Percentiles rank a stretch among this genome's conserved stretches.
phyloP scores from a whole-genome alignment of 352 stramenopile species.

The Pythium dissimile region DNA sequence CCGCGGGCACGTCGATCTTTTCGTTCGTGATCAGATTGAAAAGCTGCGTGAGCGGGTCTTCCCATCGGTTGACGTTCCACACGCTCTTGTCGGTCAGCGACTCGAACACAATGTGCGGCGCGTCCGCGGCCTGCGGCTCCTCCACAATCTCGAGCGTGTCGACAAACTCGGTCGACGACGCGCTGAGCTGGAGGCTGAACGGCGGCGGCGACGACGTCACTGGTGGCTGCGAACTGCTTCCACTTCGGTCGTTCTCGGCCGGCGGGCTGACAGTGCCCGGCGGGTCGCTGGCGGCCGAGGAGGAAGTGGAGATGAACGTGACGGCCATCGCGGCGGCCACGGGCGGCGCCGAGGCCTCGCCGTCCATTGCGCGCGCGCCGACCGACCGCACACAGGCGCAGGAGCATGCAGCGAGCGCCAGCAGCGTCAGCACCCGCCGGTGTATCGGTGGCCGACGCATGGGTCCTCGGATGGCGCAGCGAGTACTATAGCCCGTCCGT shows the following conservation, averaged over 20 bases:
- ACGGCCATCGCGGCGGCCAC: background rate
- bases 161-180: constrained; percentile 9
- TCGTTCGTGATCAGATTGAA: constrained; percentile 23
- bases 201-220: background rate
- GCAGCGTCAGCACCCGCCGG: background rate
- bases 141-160: constrained; percentile 22
- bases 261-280: background rate
- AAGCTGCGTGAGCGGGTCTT: constrained; percentile 22
- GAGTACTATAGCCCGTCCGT: too few relatives aligned
- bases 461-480: too few relatives aligned
- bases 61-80: constrained; percentile 22
- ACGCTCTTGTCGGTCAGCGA: constrained; percentile 15
- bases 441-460: too few relatives aligned
- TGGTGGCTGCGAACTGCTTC: background rate
- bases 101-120: constrained; percentile 20
- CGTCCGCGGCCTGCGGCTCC: background rate
- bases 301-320: background rate
- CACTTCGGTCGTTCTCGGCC: background rate
- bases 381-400: background rate
- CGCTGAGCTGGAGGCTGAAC: constrained; percentile 11
- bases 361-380: background rate
- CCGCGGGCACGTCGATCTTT: constrained; percentile 3
- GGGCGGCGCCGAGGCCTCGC: constrained; percentile 3
- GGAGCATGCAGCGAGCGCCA: background rate
- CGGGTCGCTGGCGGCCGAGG: background rate